These are phyloP conservation scores for Pichia paraexigua DNA, from an alignment of 805 yeast genomes.

Conservation along the genomic window DNA sequence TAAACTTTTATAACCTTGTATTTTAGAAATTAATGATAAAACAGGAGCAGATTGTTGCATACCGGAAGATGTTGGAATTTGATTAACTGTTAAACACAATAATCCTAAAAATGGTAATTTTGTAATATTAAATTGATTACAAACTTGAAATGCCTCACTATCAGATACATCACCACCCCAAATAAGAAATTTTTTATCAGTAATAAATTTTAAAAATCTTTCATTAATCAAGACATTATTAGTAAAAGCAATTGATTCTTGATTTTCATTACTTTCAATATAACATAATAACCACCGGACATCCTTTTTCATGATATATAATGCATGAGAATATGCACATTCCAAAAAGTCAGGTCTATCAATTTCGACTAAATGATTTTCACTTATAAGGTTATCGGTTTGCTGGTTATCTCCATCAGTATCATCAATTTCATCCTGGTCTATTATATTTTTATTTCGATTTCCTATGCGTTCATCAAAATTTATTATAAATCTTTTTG, in stretches of 20 bases:
- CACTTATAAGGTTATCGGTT: conserved; percentile 1
- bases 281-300: conserved; percentile 68
- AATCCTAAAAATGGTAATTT: conserved; percentile 79
- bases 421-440: not conserved
- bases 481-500: conserved; percentile 25
- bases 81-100: conserved; percentile 56
- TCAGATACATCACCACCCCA: conserved; percentile 89
- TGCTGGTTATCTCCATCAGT: not conserved
- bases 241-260: conserved; percentile 47
- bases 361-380: conserved; percentile 15
- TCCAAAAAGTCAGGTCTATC: conserved; percentile 43
- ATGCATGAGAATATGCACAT: conserved; percentile 76
- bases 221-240: conserved; percentile 45
- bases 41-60: conserved; percentile 45
- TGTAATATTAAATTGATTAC: conserved; percentile 63
- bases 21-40: conserved; percentile 50
- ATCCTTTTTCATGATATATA: conserved; percentile 59
- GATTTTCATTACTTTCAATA: conserved; percentile 66
- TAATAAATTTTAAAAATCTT: conserved; percentile 39
- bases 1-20: conserved; percentile 51
- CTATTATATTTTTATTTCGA: not conserved
- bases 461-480: conserved; percentile 30
- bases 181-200: conserved; percentile 45
- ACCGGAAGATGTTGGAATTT: conserved; percentile 48
- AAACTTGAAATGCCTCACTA: conserved; percentile 77